These are phyloP conservation scores for Cystobasidium slooffiae DNA, from an alignment of 1,284 basidiomycete species.

Conservation along the genomic window DNA sequence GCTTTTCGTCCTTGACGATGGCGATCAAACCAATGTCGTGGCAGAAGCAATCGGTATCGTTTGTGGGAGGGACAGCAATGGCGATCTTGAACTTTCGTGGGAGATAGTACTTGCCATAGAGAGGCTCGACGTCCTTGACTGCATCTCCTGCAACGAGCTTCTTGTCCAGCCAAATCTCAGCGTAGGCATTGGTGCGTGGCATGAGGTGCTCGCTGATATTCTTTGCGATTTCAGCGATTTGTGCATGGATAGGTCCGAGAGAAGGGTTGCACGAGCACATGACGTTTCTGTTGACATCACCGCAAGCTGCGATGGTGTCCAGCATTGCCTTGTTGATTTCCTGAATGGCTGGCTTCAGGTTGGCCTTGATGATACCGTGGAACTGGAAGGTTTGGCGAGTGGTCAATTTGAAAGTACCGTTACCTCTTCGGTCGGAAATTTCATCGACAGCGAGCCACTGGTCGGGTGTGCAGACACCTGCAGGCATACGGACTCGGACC, in stretches of 20 bases:
- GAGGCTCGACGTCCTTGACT: slow-evolving; percentile 88
- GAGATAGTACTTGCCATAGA: slow-evolving; percentile 96
- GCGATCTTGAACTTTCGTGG: slow-evolving; percentile 99
- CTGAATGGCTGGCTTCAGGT: slow-evolving; percentile 94
- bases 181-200: slow-evolving; percentile 90
- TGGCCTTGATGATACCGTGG: slow-evolving; percentile 96
- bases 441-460: slow-evolving; percentile 97
- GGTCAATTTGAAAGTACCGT: slow-evolving; percentile 94
- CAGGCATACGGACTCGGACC: slow-evolving; percentile 96
- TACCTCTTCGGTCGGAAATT: slow-evolving; percentile 93
- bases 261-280: slow-evolving; percentile 90
- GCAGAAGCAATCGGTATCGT: slow-evolving; percentile 91
- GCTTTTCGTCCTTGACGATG: slow-evolving; percentile 63
- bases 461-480: slow-evolving; percentile 84
- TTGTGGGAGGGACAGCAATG: slow-evolving; percentile 92
- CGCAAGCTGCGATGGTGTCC: slow-evolving; percentile 97
- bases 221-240: slow-evolving; percentile 86
- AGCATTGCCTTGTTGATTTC: slow-evolving; percentile 89
- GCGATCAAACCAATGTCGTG: slow-evolving; percentile 81
- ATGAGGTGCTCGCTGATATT: slow-evolving; percentile 83
- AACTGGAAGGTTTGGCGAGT: slow-evolving; percentile 99
- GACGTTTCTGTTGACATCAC: slow-evolving; percentile 92
- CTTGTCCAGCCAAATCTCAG: slow-evolving; percentile 99
- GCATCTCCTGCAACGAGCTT: slow-evolving; percentile 90
- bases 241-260: slow-evolving; percentile 78